Evolutionary conservation across 2,329 filamentous ascomycete species (phyloP).

Genomic region (Colletotrichum lindemuthianum): DNA sequence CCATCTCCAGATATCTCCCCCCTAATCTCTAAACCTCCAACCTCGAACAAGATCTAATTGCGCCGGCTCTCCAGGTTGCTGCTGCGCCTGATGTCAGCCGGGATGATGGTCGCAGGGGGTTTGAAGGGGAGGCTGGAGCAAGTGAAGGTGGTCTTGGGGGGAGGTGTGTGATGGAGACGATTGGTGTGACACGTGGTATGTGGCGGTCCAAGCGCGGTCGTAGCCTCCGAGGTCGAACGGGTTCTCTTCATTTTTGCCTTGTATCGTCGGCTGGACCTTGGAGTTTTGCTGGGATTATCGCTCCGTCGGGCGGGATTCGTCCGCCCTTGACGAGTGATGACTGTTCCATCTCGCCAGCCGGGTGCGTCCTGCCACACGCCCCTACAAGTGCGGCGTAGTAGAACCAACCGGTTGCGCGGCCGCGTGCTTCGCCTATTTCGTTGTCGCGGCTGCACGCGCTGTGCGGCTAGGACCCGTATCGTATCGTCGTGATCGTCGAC

Average conservation of each 20-base stretch:
- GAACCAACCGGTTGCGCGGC: slow-evolving; percentile 16
- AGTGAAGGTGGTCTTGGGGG: neutral
- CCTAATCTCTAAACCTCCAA: slow-evolving; percentile 28
- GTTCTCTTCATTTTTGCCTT: slow-evolving; percentile 1
- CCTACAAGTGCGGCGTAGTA: neutral
- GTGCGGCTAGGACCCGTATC: slow-evolving; percentile 18
- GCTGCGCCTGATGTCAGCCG: slow-evolving; percentile 31
- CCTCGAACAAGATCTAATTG: slow-evolving; percentile 21
- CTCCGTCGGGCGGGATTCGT: slow-evolving; percentile 23
- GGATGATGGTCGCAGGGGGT: slow-evolving; percentile 13
- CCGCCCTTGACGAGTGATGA: slow-evolving; percentile 9
- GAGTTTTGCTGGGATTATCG: too few species aligned
- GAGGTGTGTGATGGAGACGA: slow-evolving; percentile 8
- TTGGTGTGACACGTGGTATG: slow-evolving; percentile 21
- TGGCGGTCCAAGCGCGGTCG: slow-evolving; percentile 14
- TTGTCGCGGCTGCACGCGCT: slow-evolving; percentile 7
- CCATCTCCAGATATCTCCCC: slow-evolving; percentile 9
- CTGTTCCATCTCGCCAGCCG: slow-evolving; percentile 8
- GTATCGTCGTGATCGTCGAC: slow-evolving; percentile 31
- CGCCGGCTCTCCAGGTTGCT: neutral
- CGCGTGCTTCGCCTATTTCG: slow-evolving; percentile 17
- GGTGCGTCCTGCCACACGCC: slow-evolving; percentile 1
- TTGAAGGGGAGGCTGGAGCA: slow-evolving; percentile 1
- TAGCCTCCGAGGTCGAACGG: slow-evolving; percentile 15
- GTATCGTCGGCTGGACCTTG: too few species aligned